Percentiles rank a stretch among this genome's conserved stretches.
These are phyloP conservation scores for Lentinus brumalis DNA, from an alignment of 768 basidiomycete species.

Conservation along the genomic window DNA sequence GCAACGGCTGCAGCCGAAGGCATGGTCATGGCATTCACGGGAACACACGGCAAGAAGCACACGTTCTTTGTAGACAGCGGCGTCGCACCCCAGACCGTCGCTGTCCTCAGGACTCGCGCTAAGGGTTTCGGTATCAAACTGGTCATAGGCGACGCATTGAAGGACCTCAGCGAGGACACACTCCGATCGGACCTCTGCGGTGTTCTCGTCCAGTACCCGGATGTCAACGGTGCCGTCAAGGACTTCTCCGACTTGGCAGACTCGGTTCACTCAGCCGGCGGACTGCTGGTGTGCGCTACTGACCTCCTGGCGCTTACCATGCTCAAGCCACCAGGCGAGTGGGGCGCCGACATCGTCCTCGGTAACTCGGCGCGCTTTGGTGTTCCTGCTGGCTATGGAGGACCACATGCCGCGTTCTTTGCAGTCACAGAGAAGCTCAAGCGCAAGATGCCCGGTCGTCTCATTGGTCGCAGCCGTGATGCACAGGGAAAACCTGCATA, in stretches of 20 bases:
- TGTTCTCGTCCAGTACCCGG: slow-evolving; percentile 91
- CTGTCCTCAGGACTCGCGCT: slow-evolving; percentile 87
- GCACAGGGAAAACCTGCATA: slow-evolving; percentile 85
- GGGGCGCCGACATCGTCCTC: slow-evolving; percentile 95
- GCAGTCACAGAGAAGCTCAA: slow-evolving; percentile 90
- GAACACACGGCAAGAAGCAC: slow-evolving; percentile 67
- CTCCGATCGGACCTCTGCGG: slow-evolving; percentile 74
- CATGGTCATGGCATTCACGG: slow-evolving; percentile 91
- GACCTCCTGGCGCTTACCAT: slow-evolving; percentile 92
- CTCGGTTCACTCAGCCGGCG: slow-evolving; percentile 71
- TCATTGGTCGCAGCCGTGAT: slow-evolving; percentile 91
- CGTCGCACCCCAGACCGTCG: slow-evolving; percentile 86
- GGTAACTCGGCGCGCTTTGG: slow-evolving; percentile 97
- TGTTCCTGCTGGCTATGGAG: slow-evolving; percentile 96
- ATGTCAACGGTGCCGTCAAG: slow-evolving; percentile 80
- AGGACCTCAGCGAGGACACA: slow-evolving; percentile 51
- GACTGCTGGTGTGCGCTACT: slow-evolving; percentile 84
- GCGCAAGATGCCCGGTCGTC: slow-evolving; percentile 97
- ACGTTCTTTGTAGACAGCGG: slow-evolving; percentile 84
- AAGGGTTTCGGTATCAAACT: slow-evolving; percentile 92
- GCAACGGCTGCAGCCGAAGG: slow-evolving; percentile 94
- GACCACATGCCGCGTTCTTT: slow-evolving; percentile 97
- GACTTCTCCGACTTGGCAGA: slow-evolving; percentile 70
- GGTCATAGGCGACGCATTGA: slow-evolving; percentile 61
- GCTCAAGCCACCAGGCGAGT: slow-evolving; percentile 95